Evolutionary conservation across 1,284 basidiomycete species (phyloP), one percentile per base, ranked within the genome.

Genomic region (Malassezia furfur): DNA sequence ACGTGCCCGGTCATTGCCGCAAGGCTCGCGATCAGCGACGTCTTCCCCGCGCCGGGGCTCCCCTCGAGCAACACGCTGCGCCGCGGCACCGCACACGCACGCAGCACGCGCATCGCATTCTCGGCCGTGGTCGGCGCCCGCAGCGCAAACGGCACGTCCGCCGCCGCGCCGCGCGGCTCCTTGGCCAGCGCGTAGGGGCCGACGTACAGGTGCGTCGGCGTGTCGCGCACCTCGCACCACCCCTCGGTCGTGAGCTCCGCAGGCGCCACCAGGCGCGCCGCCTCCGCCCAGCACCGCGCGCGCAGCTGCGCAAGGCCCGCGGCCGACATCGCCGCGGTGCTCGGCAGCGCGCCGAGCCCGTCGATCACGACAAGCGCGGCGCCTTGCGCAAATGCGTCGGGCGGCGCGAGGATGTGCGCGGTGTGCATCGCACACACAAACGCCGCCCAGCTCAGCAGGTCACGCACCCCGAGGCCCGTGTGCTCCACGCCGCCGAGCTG

Each of bases 31-130:
- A 99, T 80, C 5, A 99, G 80, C 72, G 88, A 94, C 0, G 96
- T 99, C 78, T 99, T 99, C 5, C 96, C 94, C n/a, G 98, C 94
- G 3, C 94, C 94, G 5, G 96, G 96, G 74, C 90, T 96, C 2
- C 94, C 94, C 75, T 99, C 94, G 3, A 99, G 81, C 30, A 99
- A 80, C 50, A 99, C 87, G 0, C 94, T 89, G 75, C 96, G 98
- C 14, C 52, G 49, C 7, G 79, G 76, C 0, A 98, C 80, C 73
- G 96, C 91, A 60, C 87, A 87, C 6, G 91, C 94, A 54, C 94
- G 83, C 17, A 91, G 78, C 3, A 98, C 84, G 32, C 93, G 85
- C 80, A 90, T 83, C 14, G 87, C 86, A 76, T 99, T 99, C 57
- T 85, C 81, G 22, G 81, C 82, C 8, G 91, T 87, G 1, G 94